These are phyloP conservation scores for Potentilla sterilis DNA, from an alignment of 306 rosid genomes.

Conservation along the genomic window DNA sequence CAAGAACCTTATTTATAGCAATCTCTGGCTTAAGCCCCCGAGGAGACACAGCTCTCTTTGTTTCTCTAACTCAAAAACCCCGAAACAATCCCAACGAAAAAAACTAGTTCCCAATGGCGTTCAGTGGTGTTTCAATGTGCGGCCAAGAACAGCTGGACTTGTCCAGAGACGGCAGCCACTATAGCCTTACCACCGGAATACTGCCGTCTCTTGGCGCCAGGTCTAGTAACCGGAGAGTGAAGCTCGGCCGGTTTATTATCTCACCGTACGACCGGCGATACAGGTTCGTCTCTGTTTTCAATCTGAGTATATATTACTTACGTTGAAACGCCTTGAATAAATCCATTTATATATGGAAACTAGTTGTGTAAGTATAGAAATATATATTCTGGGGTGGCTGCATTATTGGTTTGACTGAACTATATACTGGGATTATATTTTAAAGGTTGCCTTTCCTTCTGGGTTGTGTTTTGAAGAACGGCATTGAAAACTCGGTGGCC, in stretches of 20 bases:
- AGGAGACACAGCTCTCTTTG: not conserved
- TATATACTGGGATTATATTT: not conserved
- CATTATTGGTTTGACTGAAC: conserved; percentile 2
- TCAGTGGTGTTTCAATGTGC: conserved; percentile 37
- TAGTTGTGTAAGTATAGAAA: not conserved
- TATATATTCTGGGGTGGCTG: not conserved
- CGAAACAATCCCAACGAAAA: not conserved
- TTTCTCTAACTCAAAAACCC: not conserved
- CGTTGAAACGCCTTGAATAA: not conserved
- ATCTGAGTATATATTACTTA: not conserved
- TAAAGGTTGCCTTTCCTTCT: not conserved
- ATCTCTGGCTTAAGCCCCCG: not conserved
- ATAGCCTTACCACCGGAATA: conserved; percentile 69
- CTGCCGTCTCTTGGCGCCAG: conserved; percentile 84
- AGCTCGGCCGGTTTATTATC: conserved; percentile 39
- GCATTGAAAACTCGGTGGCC: conserved; percentile 3
- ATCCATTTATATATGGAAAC: not conserved
- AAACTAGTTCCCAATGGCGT: not conserved
- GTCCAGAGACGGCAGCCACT: conserved; percentile 81
- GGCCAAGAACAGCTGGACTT: conserved; percentile 58
- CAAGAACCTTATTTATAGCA: not conserved
- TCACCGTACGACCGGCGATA: conserved; percentile 80
- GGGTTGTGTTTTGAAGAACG: conserved; percentile 7
- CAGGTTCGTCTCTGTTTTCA: conserved; percentile 45
- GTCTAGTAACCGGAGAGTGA: conserved; percentile 51